These are phyloP conservation scores for Microthlaspi erraticum DNA, from an alignment of 345 rosid genomes.

Conservation along the genomic window DNA sequence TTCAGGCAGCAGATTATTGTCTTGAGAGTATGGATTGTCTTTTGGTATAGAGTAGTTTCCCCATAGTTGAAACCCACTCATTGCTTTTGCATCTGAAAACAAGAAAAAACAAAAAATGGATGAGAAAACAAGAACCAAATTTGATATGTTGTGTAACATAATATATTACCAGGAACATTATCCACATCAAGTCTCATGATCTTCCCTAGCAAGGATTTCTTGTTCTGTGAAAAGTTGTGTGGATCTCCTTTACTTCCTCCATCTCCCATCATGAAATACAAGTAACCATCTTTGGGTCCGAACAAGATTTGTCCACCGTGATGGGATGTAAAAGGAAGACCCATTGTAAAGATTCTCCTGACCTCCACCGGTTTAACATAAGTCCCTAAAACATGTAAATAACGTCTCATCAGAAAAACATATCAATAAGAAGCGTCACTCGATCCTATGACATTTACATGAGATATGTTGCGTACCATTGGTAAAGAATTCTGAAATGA, in stretches of 20 bases:
- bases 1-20: conserved; percentile 51
- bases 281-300: conserved; percentile 59
- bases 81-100: conserved; percentile 39
- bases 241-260: conserved; percentile 49
- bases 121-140: conserved; percentile 22
- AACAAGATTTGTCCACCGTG: conserved; percentile 65
- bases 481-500: conserved; percentile 66
- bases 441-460: too few species aligned
- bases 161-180: conserved; percentile 43
- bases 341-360: conserved; percentile 59
- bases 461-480: conserved; percentile 49
- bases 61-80: conserved; percentile 49
- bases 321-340: conserved; percentile 51
- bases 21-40: conserved; percentile 56
- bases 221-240: conserved; percentile 56
- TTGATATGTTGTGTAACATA: not conserved
- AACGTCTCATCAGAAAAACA: not conserved
- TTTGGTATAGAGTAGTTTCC: conserved; percentile 62
- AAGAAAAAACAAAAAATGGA: not conserved
- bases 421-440: conserved; percentile 42
- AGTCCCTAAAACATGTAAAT: conserved; percentile 32
- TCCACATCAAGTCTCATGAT: conserved; percentile 61
- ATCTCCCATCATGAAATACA: conserved; percentile 65
- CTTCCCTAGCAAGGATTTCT: conserved; percentile 64
- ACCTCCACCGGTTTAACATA: conserved; percentile 49